Base-by-base conservation (phyloP, 331 rosid species). In the Acacia pycnantha region DNA sequence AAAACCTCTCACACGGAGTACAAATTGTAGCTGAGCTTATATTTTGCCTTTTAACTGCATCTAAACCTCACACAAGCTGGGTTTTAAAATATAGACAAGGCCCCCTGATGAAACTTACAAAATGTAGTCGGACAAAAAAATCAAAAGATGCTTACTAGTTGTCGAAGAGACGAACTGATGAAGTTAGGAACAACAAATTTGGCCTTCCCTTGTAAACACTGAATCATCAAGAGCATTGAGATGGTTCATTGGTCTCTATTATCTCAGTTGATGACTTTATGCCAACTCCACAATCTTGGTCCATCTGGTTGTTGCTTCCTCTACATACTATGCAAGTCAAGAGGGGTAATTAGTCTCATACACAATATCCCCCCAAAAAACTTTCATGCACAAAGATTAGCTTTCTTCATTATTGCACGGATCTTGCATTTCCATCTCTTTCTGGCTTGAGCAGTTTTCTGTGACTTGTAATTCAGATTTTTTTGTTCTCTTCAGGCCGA, bases 171-270 rank as follows among this genome's bases (percentile, higher is more conserved):
- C 4, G 5, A 19, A 43, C 46, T 5, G 50, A 29, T 31, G 9
- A 35, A 33, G 14, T 78, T 40, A 26, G 4, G 13, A 43, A 44
- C 56, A 24, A 26, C 7, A 24, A 24, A 26, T 26, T 71, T 7
- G 76, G 76, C 76, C 75, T 47, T 78, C 53, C 82, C 68, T 70
- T 68, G 43, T 44, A 24, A 69, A 35, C 29, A 24, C 37, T 51
- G 76, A 48, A 48, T 68, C 46, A 68, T 78, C 40, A 68, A 75
- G 82, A 51, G 76, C 76, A 79, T 51, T 68, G 76, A 24, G 82
- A 68, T 37, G 76, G 67, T 4, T 79, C 44, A 67, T 37, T 79
- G 51, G 69, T 79, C 76, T 79, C 76, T 51, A 50, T 19, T 21
- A 67, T 37, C 62, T 66, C 70, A 48, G 11, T 54, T 43, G 73